These are phyloP conservation scores for Botryotinia narcissicola DNA, from an alignment of 2,329 filamentous ascomycete species.

Conservation along the genomic window DNA sequence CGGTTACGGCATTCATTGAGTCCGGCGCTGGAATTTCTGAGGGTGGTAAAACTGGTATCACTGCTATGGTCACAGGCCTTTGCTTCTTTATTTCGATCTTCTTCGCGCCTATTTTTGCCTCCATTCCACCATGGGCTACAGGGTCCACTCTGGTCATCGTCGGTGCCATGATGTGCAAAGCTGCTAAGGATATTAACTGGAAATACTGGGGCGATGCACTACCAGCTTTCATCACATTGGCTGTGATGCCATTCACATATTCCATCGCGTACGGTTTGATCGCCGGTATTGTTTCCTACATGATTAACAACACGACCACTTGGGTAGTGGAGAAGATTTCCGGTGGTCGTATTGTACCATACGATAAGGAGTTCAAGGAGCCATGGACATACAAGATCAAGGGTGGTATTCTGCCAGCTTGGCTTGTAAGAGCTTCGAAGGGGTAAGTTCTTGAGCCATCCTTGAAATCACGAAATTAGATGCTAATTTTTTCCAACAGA, in stretches of 20 bases:
- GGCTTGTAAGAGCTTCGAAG: constrained; percentile 55
- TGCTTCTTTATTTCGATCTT: constrained; percentile 87
- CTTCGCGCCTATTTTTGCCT: constrained; percentile 88
- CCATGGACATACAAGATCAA: constrained; percentile 76
- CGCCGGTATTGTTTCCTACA: constrained; percentile 72
- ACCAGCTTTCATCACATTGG: constrained; percentile 80
- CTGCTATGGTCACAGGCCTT: constrained; percentile 72
- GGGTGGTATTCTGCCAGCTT: constrained; percentile 72
- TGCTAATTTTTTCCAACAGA: constrained; percentile 45
- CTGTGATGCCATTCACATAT: constrained; percentile 87
- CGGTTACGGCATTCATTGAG: constrained; percentile 84
- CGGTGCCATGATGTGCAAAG: constrained; percentile 77
- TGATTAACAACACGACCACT: constrained; percentile 69
- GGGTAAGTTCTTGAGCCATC: neutral
- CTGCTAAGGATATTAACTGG: constrained; percentile 85
- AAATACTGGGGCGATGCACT: constrained; percentile 78
- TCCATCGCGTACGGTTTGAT: constrained; percentile 85
- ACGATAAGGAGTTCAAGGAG: constrained; percentile 74
- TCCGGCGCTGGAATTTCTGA: constrained; percentile 88
- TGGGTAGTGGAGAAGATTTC: constrained; percentile 66
- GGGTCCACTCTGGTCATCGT: constrained; percentile 82
- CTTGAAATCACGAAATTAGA: neutral
- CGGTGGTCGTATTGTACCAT: constrained; percentile 68
- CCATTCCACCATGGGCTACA: constrained; percentile 85
- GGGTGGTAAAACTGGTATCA: constrained; percentile 84